Base-by-base conservation (phyloP, 768 basidiomycete genomes). In the Lactarius sp. region DNA sequence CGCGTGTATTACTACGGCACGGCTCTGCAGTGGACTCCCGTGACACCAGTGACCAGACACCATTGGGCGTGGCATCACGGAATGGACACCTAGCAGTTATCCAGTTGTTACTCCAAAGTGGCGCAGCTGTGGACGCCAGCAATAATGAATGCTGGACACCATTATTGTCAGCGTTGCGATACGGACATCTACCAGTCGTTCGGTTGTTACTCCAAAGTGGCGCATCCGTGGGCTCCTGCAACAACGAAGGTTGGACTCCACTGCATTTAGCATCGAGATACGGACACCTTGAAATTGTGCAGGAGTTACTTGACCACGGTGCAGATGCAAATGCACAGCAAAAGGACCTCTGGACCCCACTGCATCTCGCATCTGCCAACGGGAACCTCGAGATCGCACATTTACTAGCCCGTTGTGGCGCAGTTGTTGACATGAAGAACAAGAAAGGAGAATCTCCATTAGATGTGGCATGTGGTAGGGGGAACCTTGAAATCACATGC, bases 381-480 rank as follows among this genome's bases (percentile, higher is more conserved):
- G 60, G 60, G 41, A 14, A 61, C 31, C 12, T 56, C 3, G 20
- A 22, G 3, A 34, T 41, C 4, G 37, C 33, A 12, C 13, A 20
- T 1, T 50, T 57, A 0, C 34, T 62, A 3, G 12, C 52, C 33
- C 31, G 52, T 2, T 10, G 1, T 5, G 55, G 56, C 12, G 14
- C 56, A 5, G 42, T 33, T 2, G 6, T 57, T 0, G 34, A 62
- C 22, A 5, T 2, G 7, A 39, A 12, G 8, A 10, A 50, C 2
- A 3, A 1, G 0, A 0, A 33, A 2, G 36, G 47, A 41, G 6
- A 39, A n/a, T 50, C 54, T 1, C 36, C 60, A 3, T 41, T 61
- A n/a, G 13, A 39, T 34, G 0, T 12, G 1, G 37, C 47, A 9
- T 20, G 36, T 16, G 1, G 4, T 12, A 0, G 6, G 0, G 22